Conservation (phyloP, 2,329 filamentous ascomycete genomes). For the Davidsoniella neocaledoniae region DNA sequence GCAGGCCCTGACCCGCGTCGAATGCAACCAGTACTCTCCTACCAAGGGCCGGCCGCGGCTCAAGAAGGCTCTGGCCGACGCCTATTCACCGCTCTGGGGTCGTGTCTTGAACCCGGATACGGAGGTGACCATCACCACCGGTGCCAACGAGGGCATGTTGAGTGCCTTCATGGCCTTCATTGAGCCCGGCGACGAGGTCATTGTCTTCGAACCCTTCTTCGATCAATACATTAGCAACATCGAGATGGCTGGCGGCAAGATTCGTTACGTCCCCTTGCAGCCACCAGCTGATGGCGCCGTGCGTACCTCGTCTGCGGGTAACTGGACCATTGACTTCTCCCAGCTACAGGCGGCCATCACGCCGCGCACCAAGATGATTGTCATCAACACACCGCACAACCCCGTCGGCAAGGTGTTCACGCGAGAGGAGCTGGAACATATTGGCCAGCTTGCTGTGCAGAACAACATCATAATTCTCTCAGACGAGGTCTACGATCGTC, state of each 20-base stretch:
- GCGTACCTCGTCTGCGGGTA: constrained; percentile 65
- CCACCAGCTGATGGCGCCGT: constrained; percentile 66
- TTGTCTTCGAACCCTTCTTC: constrained; percentile 96
- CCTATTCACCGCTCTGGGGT: constrained; percentile 82
- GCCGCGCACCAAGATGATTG: constrained; percentile 86
- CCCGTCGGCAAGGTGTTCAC: constrained; percentile 94
- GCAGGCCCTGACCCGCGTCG: constrained; percentile 70
- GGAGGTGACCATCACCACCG: constrained; percentile 88
- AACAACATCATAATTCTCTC: constrained; percentile 87
- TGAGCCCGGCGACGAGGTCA: constrained; percentile 87
- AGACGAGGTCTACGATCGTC: constrained; percentile 83
- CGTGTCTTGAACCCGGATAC: constrained; percentile 69
- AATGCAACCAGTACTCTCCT: constrained; percentile 97
- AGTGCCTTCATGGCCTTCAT: constrained; percentile 97
- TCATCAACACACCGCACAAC: constrained; percentile 76
- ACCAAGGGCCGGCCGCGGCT: constrained; percentile 84
- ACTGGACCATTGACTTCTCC: constrained; percentile 77
- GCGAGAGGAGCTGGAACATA: constrained; percentile 61
- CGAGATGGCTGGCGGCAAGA: constrained; percentile 89
- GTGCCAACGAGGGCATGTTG: constrained; percentile 81
- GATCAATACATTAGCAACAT: constrained; percentile 99
- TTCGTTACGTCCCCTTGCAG: constrained; percentile 89
- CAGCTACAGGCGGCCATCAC: constrained; percentile 71
- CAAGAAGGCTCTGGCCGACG: constrained; percentile 81
- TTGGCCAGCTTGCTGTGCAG: constrained; percentile 80